phyloP scores from a whole-genome alignment of 176 grass and related monocot genomes.

The Lolium multiflorum region DNA sequence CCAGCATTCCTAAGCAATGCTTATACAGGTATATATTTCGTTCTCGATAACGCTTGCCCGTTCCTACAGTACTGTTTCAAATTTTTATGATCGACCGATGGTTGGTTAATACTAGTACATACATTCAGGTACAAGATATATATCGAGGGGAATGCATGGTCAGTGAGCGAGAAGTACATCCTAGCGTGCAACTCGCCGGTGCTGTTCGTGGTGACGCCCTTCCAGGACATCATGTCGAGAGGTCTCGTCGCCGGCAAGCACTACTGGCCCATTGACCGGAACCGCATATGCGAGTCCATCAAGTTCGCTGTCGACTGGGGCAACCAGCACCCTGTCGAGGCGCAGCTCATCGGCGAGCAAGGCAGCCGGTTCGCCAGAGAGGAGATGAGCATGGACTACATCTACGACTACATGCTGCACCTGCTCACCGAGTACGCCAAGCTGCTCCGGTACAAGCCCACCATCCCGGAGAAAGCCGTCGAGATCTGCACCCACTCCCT shows the following conservation, averaged over 20 bases:
- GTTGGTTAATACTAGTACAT: neutral
- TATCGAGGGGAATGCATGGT: slow-evolving; percentile 83
- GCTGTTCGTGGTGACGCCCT: slow-evolving; percentile 62
- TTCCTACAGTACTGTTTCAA: too few relatives aligned
- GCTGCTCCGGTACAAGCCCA: slow-evolving; percentile 75
- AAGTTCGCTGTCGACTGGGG: slow-evolving; percentile 75
- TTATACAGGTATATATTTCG: neutral
- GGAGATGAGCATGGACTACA: slow-evolving; percentile 56
- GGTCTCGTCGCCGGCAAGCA: slow-evolving; percentile 59
- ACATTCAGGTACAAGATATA: slow-evolving; percentile 76
- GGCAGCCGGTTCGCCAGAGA: slow-evolving; percentile 54
- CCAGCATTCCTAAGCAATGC: neutral
- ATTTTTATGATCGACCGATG: neutral
- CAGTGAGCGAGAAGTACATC: slow-evolving; percentile 78
- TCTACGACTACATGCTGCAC: slow-evolving; percentile 96
- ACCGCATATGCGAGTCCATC: slow-evolving; percentile 60
- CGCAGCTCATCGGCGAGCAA: slow-evolving; percentile 51
- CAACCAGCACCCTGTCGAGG: slow-evolving; percentile 59
- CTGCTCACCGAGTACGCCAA: slow-evolving; percentile 69
- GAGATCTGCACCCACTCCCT: slow-evolving; percentile 65
- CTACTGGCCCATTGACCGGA: slow-evolving; percentile 52
- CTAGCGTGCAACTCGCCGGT: slow-evolving; percentile 37
- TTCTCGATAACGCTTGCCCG: too few relatives aligned
- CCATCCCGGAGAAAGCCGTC: slow-evolving; percentile 60
- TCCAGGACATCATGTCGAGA: slow-evolving; percentile 77